phyloP scores from a whole-genome alignment of 306 rosid genomes.

The Inga leiocalycina region DNA sequence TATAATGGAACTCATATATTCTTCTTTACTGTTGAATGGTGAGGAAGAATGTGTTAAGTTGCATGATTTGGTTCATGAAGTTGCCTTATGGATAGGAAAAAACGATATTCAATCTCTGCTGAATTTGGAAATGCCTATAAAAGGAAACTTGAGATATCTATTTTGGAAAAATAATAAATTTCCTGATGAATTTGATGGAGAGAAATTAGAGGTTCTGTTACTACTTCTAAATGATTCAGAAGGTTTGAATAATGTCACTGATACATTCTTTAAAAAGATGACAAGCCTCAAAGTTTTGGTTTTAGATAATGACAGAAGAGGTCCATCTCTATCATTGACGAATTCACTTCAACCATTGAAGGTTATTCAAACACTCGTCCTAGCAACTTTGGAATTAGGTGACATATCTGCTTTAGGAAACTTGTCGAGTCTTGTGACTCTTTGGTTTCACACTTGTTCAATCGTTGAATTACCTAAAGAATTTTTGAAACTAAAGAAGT shows the following conservation, averaged over 20 bases:
- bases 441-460: neutral
- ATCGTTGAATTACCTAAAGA: conserved; percentile 20
- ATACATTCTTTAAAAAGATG: conserved; percentile 13
- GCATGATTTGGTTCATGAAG: conserved; percentile 33
- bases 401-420: conserved; percentile 19
- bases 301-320: neutral
- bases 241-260: neutral
- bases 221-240: neutral
- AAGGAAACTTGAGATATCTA: neutral
- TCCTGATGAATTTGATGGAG: neutral
- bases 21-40: conserved; percentile 9
- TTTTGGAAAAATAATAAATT: neutral
- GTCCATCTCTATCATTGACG: neutral
- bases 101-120: neutral
- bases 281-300: conserved; percentile 11
- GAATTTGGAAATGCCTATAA: neutral
- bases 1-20: neutral
- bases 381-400: accelerated
- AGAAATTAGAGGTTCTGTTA: conserved; percentile 5
- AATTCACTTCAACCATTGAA: neutral
- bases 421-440: conserved; percentile 21
- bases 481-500: neutral
- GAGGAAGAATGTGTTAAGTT: neutral
- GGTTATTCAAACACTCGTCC: neutral
- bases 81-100: neutral